Base-by-base conservation (phyloP, 176 grass and related monocot species). In the Aegilops speltoides region DNA sequence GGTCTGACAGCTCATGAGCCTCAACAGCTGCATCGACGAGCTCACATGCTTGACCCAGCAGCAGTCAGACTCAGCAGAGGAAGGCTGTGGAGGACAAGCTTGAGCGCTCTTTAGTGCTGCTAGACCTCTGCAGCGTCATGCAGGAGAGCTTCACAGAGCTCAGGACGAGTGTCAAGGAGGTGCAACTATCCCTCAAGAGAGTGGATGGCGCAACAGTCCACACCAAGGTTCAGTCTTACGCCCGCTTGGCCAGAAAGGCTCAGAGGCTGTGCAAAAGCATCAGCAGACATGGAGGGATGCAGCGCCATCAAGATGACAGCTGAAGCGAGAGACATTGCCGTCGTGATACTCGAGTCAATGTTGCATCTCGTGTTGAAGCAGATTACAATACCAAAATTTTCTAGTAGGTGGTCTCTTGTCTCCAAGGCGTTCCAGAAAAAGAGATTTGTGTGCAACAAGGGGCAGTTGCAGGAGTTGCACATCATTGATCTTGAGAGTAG, bases 221-320 rank as follows among this genome's bases (percentile, higher is more conserved):
- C 43, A 54, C 38, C 36, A 86, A 79, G 40, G 23, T 74, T 11
- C 62, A 48, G 79, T 83, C 76, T 74, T 91, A 48, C 31, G 45
- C 36, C 36, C 29, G 41, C 59, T 4, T 83, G 31, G 22, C 79
- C 69, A 89, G 82, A 67, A 94, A 92, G 68, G 82, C 34, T 2
- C 64, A 88, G 16, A 91, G 88, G 12, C 85, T 90, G 76, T 76
- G 83, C 37, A 91, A 88, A 66, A 88, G 89, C 46, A 92, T 64
- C 64, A 73, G 61, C 73, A 84, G 68, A 83, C 23, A 41, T 73
- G 29, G 71, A 81, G 6, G 78, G 63, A 32, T 74, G 78, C 75
- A 86, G 65, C 24, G 50, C 79, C 5, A 19, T 91, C 45, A 76
- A 80, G 78, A 26, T 89, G 4, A 65, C 91, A 78, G 83, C 43